These are phyloP conservation scores for Aspergillus latus DNA, from an alignment of 2,329 filamentous ascomycete species.

Conservation along the genomic window DNA sequence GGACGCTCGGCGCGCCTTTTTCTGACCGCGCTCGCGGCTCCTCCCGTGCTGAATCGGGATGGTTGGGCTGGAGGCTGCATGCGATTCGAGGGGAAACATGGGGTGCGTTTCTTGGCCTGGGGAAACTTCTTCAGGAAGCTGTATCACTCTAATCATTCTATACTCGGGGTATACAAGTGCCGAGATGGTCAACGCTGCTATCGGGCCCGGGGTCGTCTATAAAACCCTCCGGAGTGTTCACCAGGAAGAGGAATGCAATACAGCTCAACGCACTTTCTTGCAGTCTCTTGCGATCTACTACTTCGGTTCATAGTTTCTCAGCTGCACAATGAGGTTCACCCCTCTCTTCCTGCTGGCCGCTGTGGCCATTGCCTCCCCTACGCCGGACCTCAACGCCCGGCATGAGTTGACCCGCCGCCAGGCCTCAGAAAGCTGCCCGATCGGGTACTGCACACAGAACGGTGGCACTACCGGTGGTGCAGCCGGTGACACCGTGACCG, in stretches of 20 bases:
- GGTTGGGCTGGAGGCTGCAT: not conserved
- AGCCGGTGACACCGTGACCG: conserved; percentile 56
- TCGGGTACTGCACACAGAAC: conserved; percentile 51
- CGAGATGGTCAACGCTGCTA: not conserved
- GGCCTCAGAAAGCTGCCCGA: conserved; percentile 15
- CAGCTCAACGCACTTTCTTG: not conserved
- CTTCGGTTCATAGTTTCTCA: not conserved
- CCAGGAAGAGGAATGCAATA: not conserved
- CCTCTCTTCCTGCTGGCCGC: not conserved
- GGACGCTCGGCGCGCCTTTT: not conserved
- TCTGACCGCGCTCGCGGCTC: not conserved
- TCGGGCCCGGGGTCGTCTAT: not conserved
- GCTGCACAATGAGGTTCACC: not conserved
- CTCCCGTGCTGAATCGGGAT: conserved; percentile 1
- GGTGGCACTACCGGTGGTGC: conserved; percentile 57
- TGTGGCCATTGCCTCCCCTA: not conserved
- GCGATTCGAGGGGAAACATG: conserved; percentile 6
- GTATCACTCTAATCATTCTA: not conserved
- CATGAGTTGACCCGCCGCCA: conserved; percentile 5
- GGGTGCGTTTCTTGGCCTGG: not conserved
- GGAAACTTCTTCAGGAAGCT: not conserved
- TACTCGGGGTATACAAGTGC: not conserved
- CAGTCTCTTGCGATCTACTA: not conserved
- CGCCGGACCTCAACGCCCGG: not conserved
- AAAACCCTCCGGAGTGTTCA: not conserved